Evolutionary conservation across 1,139 yeast species (phyloP), one percentile per base, ranked within the genome.

Genomic region (Citeromyces hawaiiensis): DNA sequence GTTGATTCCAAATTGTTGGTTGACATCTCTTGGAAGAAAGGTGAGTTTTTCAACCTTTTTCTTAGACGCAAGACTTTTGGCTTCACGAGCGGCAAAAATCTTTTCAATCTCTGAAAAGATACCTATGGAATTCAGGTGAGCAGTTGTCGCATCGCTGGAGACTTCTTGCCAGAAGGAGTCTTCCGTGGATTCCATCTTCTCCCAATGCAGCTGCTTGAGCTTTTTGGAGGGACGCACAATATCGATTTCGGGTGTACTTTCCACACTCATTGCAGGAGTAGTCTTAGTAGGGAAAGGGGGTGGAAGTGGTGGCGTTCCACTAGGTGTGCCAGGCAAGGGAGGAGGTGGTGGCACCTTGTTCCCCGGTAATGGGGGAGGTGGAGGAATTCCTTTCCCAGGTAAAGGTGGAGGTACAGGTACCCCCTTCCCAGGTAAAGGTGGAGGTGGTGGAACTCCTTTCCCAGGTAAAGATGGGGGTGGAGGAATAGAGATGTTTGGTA

Each of bases 1-100:
- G 51, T 88, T 87, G 53, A 91, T 91, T 35, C 95, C 97, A 63
- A 91, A 86, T 50, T 85, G 94, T 54, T 81, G 91, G 1, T 94
- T 83, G 45, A 87, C 60, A 50, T 88, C 96, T 43, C 94, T 63
- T 2, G 94, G 72, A 43, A 91, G 66, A 45, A 80, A 76, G 0
- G 83, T 63, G 1, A 81, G 55, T 49, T 77, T 73, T 40, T 70
- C 61, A 34, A 53, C 53, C 40, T 64, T 60, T 48, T 62, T 66
- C 47, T 56, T 62, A 23, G 63, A 53, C 2, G 66, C 64, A 39
- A 69, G 52, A 39, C 66, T 60, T 45, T 75, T 79, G 46, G 80
- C 78, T 47, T 82, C 94, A 50, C 76, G 77, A 4, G 91, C 91
- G 1, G 88, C 91, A 57, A 83, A 83, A 19, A 82, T 76, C 40